Conservation (phyloP, 352 stramenopile species). For the Globisporangium megalacanthum region DNA sequence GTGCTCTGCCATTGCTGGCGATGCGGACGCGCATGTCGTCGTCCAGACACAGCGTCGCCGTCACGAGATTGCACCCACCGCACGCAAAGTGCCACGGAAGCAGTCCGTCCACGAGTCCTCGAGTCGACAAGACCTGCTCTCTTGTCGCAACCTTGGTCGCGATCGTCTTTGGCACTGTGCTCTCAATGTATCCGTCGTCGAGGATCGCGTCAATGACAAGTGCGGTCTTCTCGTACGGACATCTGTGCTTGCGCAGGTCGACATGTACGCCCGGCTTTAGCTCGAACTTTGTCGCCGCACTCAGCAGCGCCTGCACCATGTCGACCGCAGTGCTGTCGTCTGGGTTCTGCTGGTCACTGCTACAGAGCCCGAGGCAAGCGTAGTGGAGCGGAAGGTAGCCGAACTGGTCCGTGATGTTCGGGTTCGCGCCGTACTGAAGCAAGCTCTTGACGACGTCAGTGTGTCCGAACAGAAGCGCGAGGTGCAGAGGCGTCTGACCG, state of each 20-base stretch:
- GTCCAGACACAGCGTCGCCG: constrained; percentile 31
- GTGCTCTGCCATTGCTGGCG: constrained; percentile 29
- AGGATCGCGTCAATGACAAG: constrained; percentile 58
- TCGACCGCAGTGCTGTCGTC: constrained; percentile 7
- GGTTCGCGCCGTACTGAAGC: constrained; percentile 41
- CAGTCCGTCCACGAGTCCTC: constrained; percentile 27
- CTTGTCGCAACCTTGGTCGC: constrained; percentile 24
- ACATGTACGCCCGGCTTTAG: constrained; percentile 25
- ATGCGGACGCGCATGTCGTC: constrained; percentile 40
- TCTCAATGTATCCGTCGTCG: constrained; percentile 28
- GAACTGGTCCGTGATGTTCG: constrained; percentile 46
- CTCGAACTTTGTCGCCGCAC: constrained; percentile 16
- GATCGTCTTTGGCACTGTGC: constrained; percentile 30
- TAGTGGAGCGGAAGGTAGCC: constrained; percentile 68
- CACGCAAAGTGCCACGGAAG: constrained; percentile 64
- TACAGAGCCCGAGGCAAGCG: constrained; percentile 55
- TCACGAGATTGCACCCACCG: constrained; percentile 37
- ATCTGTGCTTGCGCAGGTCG: constrained; percentile 61
- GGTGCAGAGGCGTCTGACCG: constrained; percentile 60
- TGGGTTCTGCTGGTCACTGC: constrained; percentile 10
- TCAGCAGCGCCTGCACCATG: constrained; percentile 30
- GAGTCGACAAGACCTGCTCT: constrained; percentile 25
- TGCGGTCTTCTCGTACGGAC: constrained; percentile 33
- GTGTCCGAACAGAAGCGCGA: constrained; percentile 64
- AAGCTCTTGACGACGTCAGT: constrained; percentile 29